These are phyloP conservation scores for Aspergillus sclerotialis DNA, from an alignment of 2,329 filamentous ascomycete species.

Conservation along the genomic window DNA sequence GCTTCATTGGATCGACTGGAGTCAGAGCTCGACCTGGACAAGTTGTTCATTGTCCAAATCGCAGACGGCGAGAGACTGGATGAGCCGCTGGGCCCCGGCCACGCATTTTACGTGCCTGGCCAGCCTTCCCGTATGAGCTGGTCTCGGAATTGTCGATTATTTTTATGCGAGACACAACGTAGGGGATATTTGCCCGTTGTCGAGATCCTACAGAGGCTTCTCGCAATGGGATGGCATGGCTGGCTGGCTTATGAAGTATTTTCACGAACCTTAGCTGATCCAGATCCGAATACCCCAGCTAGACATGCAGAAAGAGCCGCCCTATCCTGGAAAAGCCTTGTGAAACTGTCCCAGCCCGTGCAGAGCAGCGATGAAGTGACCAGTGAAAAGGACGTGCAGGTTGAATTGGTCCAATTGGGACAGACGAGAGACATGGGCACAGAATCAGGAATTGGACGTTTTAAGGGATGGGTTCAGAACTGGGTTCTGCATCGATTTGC, in stretches of 20 bases:
- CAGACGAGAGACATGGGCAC: too few species aligned
- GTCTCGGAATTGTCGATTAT: conserved; percentile 66
- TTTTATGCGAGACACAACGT: conserved; percentile 53
- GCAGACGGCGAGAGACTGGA: conserved; percentile 63
- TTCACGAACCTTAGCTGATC: conserved; percentile 49
- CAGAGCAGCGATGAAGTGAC: too few species aligned
- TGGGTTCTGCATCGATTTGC: too few species aligned
- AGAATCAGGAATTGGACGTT: too few species aligned
- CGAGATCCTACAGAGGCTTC: conserved; percentile 53
- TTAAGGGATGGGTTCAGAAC: too few species aligned
- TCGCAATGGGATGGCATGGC: conserved; percentile 58
- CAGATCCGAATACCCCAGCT: conserved; percentile 47
- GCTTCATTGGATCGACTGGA: conserved; percentile 51
- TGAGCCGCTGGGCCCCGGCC: conserved; percentile 48
- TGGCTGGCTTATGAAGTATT: conserved; percentile 68
- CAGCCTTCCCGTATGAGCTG: conserved; percentile 64
- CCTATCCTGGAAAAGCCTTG: conserved; percentile 16
- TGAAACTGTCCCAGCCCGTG: too few species aligned
- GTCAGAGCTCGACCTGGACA: conserved; percentile 50
- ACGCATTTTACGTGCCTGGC: conserved; percentile 37
- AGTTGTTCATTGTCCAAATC: conserved; percentile 68
- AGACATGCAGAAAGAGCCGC: conserved; percentile 45
- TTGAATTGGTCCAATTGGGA: too few species aligned
- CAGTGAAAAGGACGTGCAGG: too few species aligned
- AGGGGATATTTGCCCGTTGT: conserved; percentile 62